Base-by-base conservation (phyloP, 148 eudicot species). In the Heliosperma pusillum region DNA sequence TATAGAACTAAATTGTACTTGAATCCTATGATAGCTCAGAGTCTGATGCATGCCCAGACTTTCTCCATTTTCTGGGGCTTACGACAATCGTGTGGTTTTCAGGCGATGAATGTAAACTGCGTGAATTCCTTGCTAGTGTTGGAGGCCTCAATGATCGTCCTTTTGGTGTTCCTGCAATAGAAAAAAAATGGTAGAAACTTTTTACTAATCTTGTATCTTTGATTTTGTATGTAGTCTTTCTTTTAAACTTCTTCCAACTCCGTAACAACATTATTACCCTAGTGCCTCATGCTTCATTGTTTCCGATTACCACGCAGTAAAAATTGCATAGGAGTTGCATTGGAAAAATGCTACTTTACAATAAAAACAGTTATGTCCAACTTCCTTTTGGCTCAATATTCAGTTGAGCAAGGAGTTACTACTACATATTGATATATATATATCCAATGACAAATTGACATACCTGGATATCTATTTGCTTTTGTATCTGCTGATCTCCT, bases 11-110 rank as follows among this genome's bases (percentile, higher is more conserved):
- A 11, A 10, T 13, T 67, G 15, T 21, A 20, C 44, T 47, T 17
- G 70, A 71, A 55, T 40, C 69, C 73, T 86, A 88, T 24, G 78
- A 19, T 62, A 88, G 80, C 79, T 90, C 94, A 26, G 94, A 90
- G 81, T 90, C 94, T 36, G 94, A 90, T 56, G 79, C 80, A 76
- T 90, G 94, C 25, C 94, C 90, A 1, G 91, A 86, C 76, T 45
- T 75, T 70, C 85, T 83, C 55, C 83, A 74, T 62, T 73, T 66
- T 66, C 73, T 82, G 42, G 88, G 82, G 56, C 81, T 84, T 78
- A 42, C 72, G 21, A 45, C 55, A 63, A 52, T 60, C 58, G 78
- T 70, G 56, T 82, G 81, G 45, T 80, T 83, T 19, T 85, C 89
- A 4, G 88, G 83, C 19, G 67, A 81, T 76, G 77, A 72, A 69